Evolutionary conservation across 805 yeast species (phyloP).

Genomic region (Candida broadrunensis): DNA sequence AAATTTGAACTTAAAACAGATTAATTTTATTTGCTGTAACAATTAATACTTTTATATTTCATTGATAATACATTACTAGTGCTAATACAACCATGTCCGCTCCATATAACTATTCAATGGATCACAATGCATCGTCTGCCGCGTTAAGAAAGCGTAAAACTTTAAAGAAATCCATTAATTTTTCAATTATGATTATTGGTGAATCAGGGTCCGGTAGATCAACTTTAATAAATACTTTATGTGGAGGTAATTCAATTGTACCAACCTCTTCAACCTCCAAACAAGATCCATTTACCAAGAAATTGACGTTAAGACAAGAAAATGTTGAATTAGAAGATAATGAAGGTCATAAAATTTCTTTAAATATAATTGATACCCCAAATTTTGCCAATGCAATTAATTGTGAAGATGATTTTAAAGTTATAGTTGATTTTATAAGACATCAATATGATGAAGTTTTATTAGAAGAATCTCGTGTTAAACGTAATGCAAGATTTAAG

Average conservation of each 20-base stretch:
- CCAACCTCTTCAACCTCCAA: constrained; percentile 63
- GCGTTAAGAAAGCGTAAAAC: constrained; percentile 66
- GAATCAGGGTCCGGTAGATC: constrained; percentile 86
- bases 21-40: too few species aligned
- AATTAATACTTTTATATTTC: too few species aligned
- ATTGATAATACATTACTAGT: too few species aligned
- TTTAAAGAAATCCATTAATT: constrained; percentile 78
- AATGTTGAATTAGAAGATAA: constrained; percentile 82
- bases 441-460: constrained; percentile 82
- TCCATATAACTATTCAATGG: neutral
- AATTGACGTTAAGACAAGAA: constrained; percentile 68
- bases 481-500: constrained; percentile 81
- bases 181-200: constrained; percentile 84
- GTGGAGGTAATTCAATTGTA: constrained; percentile 79
- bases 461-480: constrained; percentile 75
- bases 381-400: constrained; percentile 77
- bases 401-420: constrained; percentile 62
- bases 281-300: constrained; percentile 48
- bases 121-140: constrained; percentile 22
- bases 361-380: constrained; percentile 78
- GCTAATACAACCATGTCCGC: neutral
- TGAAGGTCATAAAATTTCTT: constrained; percentile 77
- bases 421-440: constrained; percentile 73
- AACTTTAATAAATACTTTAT: constrained; percentile 86
- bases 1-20: too few species aligned